Percentiles rank a stretch among this genome's conserved stretches.
Conservation (phyloP, 2,329 filamentous ascomycete genomes). For the Cercospora sesami region DNA sequence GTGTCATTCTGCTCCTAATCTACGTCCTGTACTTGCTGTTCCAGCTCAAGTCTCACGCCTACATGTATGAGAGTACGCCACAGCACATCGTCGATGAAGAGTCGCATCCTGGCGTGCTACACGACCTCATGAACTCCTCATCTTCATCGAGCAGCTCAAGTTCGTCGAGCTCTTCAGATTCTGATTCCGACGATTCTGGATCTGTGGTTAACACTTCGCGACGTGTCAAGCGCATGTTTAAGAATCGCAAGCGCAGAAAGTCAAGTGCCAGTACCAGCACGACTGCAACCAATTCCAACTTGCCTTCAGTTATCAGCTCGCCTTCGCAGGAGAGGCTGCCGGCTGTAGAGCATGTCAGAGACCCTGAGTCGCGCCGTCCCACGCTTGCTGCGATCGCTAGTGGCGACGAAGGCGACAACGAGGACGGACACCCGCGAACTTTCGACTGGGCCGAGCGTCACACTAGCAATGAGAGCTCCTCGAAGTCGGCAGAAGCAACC, state of each 20-base stretch:
- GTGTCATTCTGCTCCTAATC: constrained; percentile 78
- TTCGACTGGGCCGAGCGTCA: constrained; percentile 34
- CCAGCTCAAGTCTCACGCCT: constrained; percentile 87
- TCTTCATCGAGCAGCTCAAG: constrained; percentile 55
- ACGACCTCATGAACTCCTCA: constrained; percentile 73
- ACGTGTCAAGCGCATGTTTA: constrained; percentile 70
- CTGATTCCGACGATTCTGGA: constrained; percentile 67
- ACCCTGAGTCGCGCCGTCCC: constrained; percentile 42
- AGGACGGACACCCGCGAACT: constrained; percentile 28
- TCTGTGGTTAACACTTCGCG: constrained; percentile 63
- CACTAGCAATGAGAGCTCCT: constrained; percentile 24
- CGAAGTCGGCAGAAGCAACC: constrained; percentile 35
- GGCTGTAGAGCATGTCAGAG: constrained; percentile 42
- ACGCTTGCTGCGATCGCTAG: constrained; percentile 47
- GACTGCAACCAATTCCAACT: constrained; percentile 52
- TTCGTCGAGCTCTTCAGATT: constrained; percentile 54
- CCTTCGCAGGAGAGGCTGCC: constrained; percentile 44
- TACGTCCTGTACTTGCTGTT: constrained; percentile 84
- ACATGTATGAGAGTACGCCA: constrained; percentile 88
- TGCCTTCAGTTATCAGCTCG: constrained; percentile 48
- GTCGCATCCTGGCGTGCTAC: constrained; percentile 78
- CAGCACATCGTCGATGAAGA: constrained; percentile 93
- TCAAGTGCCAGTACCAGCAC: constrained; percentile 71
- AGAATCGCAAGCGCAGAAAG: constrained; percentile 69
- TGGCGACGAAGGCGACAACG: constrained; percentile 58